Evolutionary conservation across 2,329 filamentous ascomycete genomes (phyloP).

Genomic region (Pyrenophora tritici-repentis): DNA sequence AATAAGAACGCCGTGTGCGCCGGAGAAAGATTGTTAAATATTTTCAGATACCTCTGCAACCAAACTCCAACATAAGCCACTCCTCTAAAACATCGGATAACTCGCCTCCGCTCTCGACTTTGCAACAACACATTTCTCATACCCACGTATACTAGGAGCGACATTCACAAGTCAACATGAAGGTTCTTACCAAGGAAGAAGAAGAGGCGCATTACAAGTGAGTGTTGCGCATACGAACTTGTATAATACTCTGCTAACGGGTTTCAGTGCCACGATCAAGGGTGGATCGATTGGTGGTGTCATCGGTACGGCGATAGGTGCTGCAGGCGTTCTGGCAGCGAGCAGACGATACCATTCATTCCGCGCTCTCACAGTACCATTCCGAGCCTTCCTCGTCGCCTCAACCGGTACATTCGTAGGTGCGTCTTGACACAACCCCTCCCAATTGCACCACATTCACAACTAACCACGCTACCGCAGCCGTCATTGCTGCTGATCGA

Average conservation of each 20-base stretch:
- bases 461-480: slow-evolving; percentile 35
- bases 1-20: slow-evolving; percentile 28
- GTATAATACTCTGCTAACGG: slow-evolving; percentile 16
- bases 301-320: slow-evolving; percentile 69
- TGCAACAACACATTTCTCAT: background rate
- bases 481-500: slow-evolving; percentile 82
- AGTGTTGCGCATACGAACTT: slow-evolving; percentile 16
- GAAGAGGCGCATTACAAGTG: slow-evolving; percentile 82
- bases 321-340: slow-evolving; percentile 69
- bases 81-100: background rate
- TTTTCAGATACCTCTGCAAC: background rate
- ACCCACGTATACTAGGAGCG: background rate
- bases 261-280: slow-evolving; percentile 68
- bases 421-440: slow-evolving; percentile 29
- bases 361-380: slow-evolving; percentile 80
- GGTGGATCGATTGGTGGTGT: slow-evolving; percentile 77
- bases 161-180: slow-evolving; percentile 65
- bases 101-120: background rate
- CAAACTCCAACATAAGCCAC: background rate
- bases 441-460: background rate
- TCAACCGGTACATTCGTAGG: slow-evolving; percentile 81
- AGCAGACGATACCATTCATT: slow-evolving; percentile 76
- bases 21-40: slow-evolving; percentile 1
- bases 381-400: slow-evolving; percentile 87
- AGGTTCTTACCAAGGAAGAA: slow-evolving; percentile 93